phyloP scores from a whole-genome alignment of 1,284 basidiomycete genomes.

The Sporisorium sorghi region DNA sequence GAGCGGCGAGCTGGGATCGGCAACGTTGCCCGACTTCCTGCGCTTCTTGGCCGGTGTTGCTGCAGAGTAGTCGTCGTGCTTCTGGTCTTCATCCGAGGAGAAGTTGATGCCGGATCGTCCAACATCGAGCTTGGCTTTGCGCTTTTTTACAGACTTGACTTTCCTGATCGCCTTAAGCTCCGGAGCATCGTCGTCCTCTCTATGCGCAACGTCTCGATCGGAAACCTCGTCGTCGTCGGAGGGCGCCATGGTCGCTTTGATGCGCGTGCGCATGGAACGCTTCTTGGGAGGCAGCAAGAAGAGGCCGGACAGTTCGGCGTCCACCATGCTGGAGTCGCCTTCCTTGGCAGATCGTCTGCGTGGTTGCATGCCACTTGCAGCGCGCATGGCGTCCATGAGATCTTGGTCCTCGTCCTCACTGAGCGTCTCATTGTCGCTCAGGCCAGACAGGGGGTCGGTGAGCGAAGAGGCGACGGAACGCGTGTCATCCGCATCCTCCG shows the following conservation, averaged over 20 bases:
- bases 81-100: slow-evolving; percentile 32
- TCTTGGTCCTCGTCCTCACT: slow-evolving; percentile 58
- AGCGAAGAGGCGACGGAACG: slow-evolving; percentile 56
- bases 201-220: slow-evolving; percentile 5
- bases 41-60: slow-evolving; percentile 45
- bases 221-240: slow-evolving; percentile 29
- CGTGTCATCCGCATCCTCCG: slow-evolving; percentile 36
- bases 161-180: slow-evolving; percentile 13
- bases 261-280: slow-evolving; percentile 59
- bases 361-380: slow-evolving; percentile 19
- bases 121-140: slow-evolving; percentile 27
- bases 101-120: slow-evolving; percentile 18
- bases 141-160: slow-evolving; percentile 18
- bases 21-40: slow-evolving; percentile 47
- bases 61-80: slow-evolving; percentile 14
- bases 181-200: slow-evolving; percentile 6
- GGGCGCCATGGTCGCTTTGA: slow-evolving; percentile 51
- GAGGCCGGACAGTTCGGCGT: slow-evolving; percentile 34
- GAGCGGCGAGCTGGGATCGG: slow-evolving; percentile 48
- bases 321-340: slow-evolving; percentile 14
- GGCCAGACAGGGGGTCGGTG: slow-evolving; percentile 58
- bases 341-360: slow-evolving; percentile 14
- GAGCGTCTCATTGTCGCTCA: slow-evolving; percentile 44
- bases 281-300: slow-evolving; percentile 65
- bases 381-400: slow-evolving; percentile 35